Percentiles rank a stretch among this genome's conserved stretches.
Evolutionary conservation across 2,329 filamentous ascomycete genomes (phyloP).

Genomic region (Aurifilum marmelostoma): DNA sequence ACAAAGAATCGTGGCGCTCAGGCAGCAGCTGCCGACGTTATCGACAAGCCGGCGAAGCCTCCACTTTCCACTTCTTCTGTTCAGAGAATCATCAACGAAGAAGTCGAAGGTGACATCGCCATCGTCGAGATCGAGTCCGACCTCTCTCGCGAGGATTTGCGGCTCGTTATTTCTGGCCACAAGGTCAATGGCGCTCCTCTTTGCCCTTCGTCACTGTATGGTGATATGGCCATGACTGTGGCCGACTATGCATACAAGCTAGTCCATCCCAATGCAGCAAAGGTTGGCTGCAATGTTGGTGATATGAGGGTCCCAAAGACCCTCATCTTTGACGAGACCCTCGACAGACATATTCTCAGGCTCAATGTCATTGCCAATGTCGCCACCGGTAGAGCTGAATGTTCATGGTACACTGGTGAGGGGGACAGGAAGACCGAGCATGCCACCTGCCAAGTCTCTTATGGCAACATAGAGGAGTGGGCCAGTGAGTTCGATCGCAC

Average conservation of each 20-base stretch:
- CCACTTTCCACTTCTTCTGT: slow-evolving; percentile 68
- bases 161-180: slow-evolving; percentile 64
- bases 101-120: slow-evolving; percentile 62
- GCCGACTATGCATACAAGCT: slow-evolving; percentile 70
- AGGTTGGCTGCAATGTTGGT: slow-evolving; percentile 65
- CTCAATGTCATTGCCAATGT: slow-evolving; percentile 64
- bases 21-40: slow-evolving; percentile 35
- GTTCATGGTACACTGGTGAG: slow-evolving; percentile 63
- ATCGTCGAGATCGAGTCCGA: slow-evolving; percentile 68
- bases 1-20: slow-evolving; percentile 66
- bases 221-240: slow-evolving; percentile 55
- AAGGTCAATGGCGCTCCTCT: slow-evolving; percentile 68
- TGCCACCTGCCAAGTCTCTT: slow-evolving; percentile 63
- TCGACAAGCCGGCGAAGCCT: slow-evolving; percentile 48
- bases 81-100: slow-evolving; percentile 65
- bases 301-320: slow-evolving; percentile 72
- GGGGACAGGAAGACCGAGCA: slow-evolving; percentile 64
- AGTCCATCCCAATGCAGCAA: slow-evolving; percentile 57
- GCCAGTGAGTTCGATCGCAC: slow-evolving; percentile 67
- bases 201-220: slow-evolving; percentile 62
- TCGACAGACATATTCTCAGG: slow-evolving; percentile 60
- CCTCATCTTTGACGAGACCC: slow-evolving; percentile 59
- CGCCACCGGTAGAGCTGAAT: slow-evolving; percentile 55
- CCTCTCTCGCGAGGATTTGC: slow-evolving; percentile 65
- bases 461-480: slow-evolving; percentile 63